Base-by-base conservation (phyloP, 257 asterid genomes). In the Ajuga chamaepitys region DNA sequence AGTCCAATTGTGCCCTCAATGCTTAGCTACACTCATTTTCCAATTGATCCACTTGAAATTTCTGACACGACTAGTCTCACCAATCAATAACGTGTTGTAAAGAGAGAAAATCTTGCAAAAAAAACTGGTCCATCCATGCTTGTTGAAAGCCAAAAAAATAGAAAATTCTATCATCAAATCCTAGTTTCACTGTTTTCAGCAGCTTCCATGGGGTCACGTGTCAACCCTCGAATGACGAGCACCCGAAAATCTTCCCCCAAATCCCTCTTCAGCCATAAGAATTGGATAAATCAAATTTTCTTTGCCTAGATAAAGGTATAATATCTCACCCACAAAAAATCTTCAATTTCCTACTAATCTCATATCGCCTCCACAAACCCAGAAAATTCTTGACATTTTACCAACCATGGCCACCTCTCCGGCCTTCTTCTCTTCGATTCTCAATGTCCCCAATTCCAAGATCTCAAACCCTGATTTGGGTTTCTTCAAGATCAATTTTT, bases 401-500 rank as follows among this genome's bases (percentile, higher is more conserved):
- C 24, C 34, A 34, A n/a, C 67, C 18, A 80, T 80, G 85, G 69
- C 81, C 66, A 32, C 73, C 26, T 73, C 75, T 5, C 28, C 82
- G 46, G 62, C 75, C 57, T 57, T 70, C 66, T 78, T 66, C 77
- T 79, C 83, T 20, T 82, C 88, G 1, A 21, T 82, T 48, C 77
- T 82, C 82, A 74, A 72, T 77, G 9, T 77, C 17, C 79, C 85
- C 81, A 77, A 53, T 60, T 79, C 87, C 67, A 76, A 72, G 75
- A 79, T 76, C 71, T 34, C 85, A 11, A 82, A 74, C 60, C 76
- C 80, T 32, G 74, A 79, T 68, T 32, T 76, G 62, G 71, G 68
- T 66, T 75, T 56, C 68, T 62, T 58, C 70, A 59, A 46, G 56
- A 71, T 61, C 72, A 46, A 34, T 3, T 46, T 61, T 2, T 16